Base-by-base conservation (phyloP, 257 asterid species). In the Solanum appendiculatum region DNA sequence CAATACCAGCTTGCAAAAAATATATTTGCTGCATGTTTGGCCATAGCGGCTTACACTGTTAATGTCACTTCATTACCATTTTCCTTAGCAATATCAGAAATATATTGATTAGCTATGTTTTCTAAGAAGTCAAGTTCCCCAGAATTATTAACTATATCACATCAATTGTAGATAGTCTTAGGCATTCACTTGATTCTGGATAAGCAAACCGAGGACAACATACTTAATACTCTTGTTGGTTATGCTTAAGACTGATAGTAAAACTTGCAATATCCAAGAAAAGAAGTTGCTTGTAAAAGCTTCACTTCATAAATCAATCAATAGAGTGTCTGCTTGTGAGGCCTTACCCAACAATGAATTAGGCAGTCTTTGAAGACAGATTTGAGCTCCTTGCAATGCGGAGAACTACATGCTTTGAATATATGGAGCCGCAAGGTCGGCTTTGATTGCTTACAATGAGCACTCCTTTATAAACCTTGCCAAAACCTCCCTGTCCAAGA, bases 401-500 rank as follows among this genome's bases (percentile, higher is more conserved):
- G n/a, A 74, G 56, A 37, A 74, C 56, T 39, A 39, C 82, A 74
- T 74, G 20, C 29, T 74, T 37, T 25, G 82, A 74, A 23, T 37
- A 23, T 74, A 74, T 74, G 34, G 48, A 39, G 54, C 82, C 82
- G 21, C 34, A 39, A 39, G 82, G 54, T 21, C 51, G 5, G 54
- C 33, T 21, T 73, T 73, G 31, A n/a, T 73, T 73, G 29, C 14
- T 37, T 23, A 39, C 21, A n/a, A n/a, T 89, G 58, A 96, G 97
- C 64, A 91, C 91, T 86, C 99, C 99, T 92, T 93, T 93, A 90
- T 96, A 96, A 31, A 96, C 99, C 90, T 95, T 96, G 85, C 99
- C 99, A 78, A 95, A 96, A 72, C 99, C 99, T 33, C 99, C 99
- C 90, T 95, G 98, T 81, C 99, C 99, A 33, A 96, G 95, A 21